These are phyloP conservation scores for Phoma sp. DNA, from an alignment of 2,329 filamentous ascomycete species.

Conservation along the genomic window DNA sequence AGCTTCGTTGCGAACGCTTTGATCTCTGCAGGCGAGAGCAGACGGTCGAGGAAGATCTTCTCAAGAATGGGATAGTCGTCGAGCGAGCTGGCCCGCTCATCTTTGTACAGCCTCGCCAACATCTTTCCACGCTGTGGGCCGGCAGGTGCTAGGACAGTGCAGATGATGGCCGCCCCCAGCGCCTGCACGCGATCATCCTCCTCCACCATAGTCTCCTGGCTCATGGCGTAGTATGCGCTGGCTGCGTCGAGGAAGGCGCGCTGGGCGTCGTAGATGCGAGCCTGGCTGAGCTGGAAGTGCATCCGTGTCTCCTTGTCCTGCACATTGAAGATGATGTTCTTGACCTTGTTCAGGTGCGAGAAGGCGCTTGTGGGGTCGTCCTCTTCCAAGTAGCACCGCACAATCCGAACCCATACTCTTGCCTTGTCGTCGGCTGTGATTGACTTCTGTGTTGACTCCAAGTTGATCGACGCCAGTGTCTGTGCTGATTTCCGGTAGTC, in stretches of 20 bases:
- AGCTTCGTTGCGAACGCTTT: constrained; percentile 82
- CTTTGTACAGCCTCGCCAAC: constrained; percentile 88
- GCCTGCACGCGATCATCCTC: constrained; percentile 87
- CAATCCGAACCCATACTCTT: constrained; percentile 89
- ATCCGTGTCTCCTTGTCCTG: constrained; percentile 76
- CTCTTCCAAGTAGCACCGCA: constrained; percentile 91
- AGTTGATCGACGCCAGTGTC: constrained; percentile 80
- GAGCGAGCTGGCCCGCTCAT: constrained; percentile 79
- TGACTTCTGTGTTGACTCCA: constrained; percentile 87
- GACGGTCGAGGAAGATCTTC: constrained; percentile 94
- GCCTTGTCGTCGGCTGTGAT: constrained; percentile 84
- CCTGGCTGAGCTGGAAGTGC: constrained; percentile 90
- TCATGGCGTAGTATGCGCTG: constrained; percentile 87
- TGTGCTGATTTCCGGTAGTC: constrained; percentile 82
- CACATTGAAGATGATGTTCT: constrained; percentile 85
- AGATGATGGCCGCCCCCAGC: constrained; percentile 86
- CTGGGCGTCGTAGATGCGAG: constrained; percentile 90
- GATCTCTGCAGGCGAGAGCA: constrained; percentile 83
- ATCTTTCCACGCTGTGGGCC: constrained; percentile 83
- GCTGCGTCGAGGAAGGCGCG: constrained; percentile 88
- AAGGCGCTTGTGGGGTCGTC: constrained; percentile 89
- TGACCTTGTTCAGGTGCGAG: constrained; percentile 90
- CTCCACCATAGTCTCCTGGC: constrained; percentile 77
- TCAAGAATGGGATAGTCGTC: constrained; percentile 88
- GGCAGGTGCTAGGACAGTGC: constrained; percentile 89